Conservation (phyloP, 2,329 filamentous ascomycete species). For the Talaromyces islandicus region DNA sequence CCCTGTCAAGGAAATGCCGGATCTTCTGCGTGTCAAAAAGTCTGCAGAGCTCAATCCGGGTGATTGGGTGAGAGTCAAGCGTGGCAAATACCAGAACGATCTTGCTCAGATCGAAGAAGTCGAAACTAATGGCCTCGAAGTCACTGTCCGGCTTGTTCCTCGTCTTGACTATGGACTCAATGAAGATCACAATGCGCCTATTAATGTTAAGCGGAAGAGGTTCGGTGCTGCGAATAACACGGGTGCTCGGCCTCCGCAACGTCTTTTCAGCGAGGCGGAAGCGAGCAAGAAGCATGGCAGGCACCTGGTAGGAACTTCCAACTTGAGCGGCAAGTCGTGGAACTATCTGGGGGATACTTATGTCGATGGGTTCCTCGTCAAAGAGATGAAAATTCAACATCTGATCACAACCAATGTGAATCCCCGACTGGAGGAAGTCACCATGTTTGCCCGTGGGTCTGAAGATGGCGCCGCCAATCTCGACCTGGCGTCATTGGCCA, state of each 20-base stretch:
- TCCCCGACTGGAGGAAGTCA: constrained; percentile 89
- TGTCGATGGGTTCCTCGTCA: constrained; percentile 86
- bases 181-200: constrained; percentile 61
- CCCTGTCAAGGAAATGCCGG: constrained; percentile 95
- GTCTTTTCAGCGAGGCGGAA: constrained; percentile 87
- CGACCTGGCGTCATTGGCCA: constrained; percentile 83
- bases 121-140: constrained; percentile 85
- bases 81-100: constrained; percentile 79
- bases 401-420: constrained; percentile 85
- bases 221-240: constrained; percentile 45
- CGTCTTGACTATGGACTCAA: constrained; percentile 86
- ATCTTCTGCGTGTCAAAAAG: constrained; percentile 85
- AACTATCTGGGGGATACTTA: constrained; percentile 85
- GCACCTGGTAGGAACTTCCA: constrained; percentile 49
- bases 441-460: constrained; percentile 80
- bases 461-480: constrained; percentile 93
- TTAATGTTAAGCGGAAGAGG: constrained; percentile 75
- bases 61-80: constrained; percentile 83
- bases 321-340: constrained; percentile 63
- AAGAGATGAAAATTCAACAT: constrained; percentile 85
- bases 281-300: constrained; percentile 79
- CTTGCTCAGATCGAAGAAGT: constrained; percentile 88
- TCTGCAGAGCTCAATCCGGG: constrained; percentile 78
- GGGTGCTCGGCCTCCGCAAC: constrained; percentile 70
- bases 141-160: constrained; percentile 80